Conservation (phyloP, 345 rosid genomes). For the Cardamine occulta region DNA sequence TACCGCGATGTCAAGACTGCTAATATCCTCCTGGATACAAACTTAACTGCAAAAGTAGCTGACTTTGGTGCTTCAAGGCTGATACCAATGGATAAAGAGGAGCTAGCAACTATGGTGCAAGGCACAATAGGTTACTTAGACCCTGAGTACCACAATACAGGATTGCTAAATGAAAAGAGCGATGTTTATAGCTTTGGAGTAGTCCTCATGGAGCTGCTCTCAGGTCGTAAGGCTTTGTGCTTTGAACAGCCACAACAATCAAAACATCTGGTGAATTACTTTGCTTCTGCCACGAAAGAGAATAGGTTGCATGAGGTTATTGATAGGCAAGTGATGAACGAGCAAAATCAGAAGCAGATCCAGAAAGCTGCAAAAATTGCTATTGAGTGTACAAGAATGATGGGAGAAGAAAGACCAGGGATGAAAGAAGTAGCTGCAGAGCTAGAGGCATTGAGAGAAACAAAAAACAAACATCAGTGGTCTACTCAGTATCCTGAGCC, state of each 20-base stretch:
- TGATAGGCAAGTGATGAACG: slow-evolving; percentile 21
- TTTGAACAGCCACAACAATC: slow-evolving; percentile 30
- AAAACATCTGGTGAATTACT: slow-evolving; percentile 45
- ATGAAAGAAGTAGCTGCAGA: slow-evolving; percentile 46
- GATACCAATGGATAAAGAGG: slow-evolving; percentile 46
- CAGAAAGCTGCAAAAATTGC: slow-evolving; percentile 34
- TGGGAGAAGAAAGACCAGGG: slow-evolving; percentile 47
- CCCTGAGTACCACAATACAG: slow-evolving; percentile 48
- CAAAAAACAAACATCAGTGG: slow-evolving; percentile 14
- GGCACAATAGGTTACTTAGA: slow-evolving; percentile 57
- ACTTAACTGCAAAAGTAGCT: slow-evolving; percentile 51
- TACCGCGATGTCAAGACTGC: slow-evolving; percentile 55
- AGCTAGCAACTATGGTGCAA: slow-evolving; percentile 52
- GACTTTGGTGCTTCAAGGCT: slow-evolving; percentile 57
- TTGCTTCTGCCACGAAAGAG: slow-evolving; percentile 34
- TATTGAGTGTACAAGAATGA: slow-evolving; percentile 36
- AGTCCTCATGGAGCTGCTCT: slow-evolving; percentile 49
- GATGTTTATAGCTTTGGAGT: slow-evolving; percentile 64
- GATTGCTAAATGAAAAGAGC: slow-evolving; percentile 47
- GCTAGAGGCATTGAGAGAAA: slow-evolving; percentile 34
- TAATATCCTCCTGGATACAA: slow-evolving; percentile 51
- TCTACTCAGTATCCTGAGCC: not conserved
- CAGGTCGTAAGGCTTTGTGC: slow-evolving; percentile 43
- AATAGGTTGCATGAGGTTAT: slow-evolving; percentile 29
- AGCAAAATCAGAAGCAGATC: slow-evolving; percentile 17